phyloP scores from a whole-genome alignment of 2,329 filamentous ascomycete genomes.

The Drechmeria coniospora region DNA sequence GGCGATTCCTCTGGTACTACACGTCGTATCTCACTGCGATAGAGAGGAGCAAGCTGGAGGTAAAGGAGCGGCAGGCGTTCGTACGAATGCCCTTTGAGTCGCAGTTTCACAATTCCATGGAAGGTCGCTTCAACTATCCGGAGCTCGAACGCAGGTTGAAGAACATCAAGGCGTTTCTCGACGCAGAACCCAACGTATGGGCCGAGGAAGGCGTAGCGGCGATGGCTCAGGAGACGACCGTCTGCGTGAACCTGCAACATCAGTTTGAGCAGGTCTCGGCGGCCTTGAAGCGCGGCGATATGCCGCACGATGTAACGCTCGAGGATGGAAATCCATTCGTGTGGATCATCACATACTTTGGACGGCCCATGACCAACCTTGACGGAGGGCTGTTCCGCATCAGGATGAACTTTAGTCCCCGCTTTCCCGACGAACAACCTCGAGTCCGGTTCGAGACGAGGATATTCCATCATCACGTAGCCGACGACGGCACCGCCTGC shows the following conservation, averaged over 20 bases:
- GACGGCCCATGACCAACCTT: slow-evolving; percentile 79
- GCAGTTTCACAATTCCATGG: slow-evolving; percentile 59
- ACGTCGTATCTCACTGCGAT: slow-evolving; percentile 68
- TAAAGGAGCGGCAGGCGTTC: slow-evolving; percentile 50
- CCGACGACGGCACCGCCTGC: slow-evolving; percentile 65
- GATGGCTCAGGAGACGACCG: slow-evolving; percentile 51
- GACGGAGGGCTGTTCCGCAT: slow-evolving; percentile 84
- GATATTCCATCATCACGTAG: slow-evolving; percentile 80
- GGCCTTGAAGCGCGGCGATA: slow-evolving; percentile 54
- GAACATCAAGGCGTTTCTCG: slow-evolving; percentile 52
- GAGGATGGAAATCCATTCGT: slow-evolving; percentile 75
- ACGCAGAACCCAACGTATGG: slow-evolving; percentile 60
- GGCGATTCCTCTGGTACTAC: slow-evolving; percentile 90
- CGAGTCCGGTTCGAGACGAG: slow-evolving; percentile 66
- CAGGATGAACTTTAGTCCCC: slow-evolving; percentile 62
- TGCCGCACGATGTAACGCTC: slow-evolving; percentile 61
- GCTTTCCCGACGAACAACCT: slow-evolving; percentile 79
- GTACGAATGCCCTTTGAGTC: slow-evolving; percentile 75
- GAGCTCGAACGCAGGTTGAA: slow-evolving; percentile 55
- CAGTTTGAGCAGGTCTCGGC: slow-evolving; percentile 75
- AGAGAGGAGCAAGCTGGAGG: slow-evolving; percentile 45
- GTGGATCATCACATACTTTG: slow-evolving; percentile 82
- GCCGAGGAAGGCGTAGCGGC: slow-evolving; percentile 48
- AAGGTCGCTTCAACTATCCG: slow-evolving; percentile 69
- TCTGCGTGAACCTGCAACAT: slow-evolving; percentile 67